These are phyloP conservation scores for Calvatia gigantea DNA, from an alignment of 768 basidiomycete genomes.

Conservation along the genomic window DNA sequence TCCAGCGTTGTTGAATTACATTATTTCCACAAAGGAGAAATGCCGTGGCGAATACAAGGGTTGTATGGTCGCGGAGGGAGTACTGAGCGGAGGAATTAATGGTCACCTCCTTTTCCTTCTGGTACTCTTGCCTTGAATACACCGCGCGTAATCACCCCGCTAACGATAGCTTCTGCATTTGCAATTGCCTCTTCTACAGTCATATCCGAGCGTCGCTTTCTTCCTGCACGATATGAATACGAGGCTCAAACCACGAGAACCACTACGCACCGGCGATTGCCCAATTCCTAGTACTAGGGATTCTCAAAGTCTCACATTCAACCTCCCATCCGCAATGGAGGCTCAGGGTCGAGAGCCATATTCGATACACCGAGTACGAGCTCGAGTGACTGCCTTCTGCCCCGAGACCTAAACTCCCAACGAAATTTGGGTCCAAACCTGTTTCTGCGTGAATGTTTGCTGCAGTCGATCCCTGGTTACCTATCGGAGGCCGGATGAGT, in stretches of 20 bases:
- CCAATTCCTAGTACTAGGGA: conserved; percentile 95
- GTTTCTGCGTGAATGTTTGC: background rate
- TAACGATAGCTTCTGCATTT: conserved; percentile 52
- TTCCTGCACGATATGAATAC: conserved; percentile 20
- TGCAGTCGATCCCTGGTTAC: background rate
- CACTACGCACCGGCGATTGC: conserved; percentile 71
- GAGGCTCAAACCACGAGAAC: background rate
- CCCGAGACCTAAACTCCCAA: conserved; percentile 52
- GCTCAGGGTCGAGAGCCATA: conserved; percentile 79
- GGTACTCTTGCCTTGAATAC: conserved; percentile 70
- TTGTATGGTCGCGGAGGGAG: too few species aligned
- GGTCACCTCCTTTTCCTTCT: conserved; percentile 58
- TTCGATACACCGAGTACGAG: conserved; percentile 79
- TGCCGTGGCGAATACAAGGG: too few species aligned
- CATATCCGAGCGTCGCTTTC: conserved; percentile 11
- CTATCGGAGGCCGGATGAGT: background rate
- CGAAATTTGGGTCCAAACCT: conserved; percentile 17
- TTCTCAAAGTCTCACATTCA: conserved; percentile 82
- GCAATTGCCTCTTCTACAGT: conserved; percentile 25
- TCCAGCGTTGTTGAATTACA: too few species aligned
- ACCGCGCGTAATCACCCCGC: conserved; percentile 55
- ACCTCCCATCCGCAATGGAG: conserved; percentile 79
- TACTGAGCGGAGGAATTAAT: conserved; percentile 19
- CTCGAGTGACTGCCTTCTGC: conserved; percentile 58
- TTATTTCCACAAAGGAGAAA: too few species aligned